These are phyloP conservation scores for Lactuca sativa DNA, from an alignment of 129 eudicot species.

Conservation along the genomic window DNA sequence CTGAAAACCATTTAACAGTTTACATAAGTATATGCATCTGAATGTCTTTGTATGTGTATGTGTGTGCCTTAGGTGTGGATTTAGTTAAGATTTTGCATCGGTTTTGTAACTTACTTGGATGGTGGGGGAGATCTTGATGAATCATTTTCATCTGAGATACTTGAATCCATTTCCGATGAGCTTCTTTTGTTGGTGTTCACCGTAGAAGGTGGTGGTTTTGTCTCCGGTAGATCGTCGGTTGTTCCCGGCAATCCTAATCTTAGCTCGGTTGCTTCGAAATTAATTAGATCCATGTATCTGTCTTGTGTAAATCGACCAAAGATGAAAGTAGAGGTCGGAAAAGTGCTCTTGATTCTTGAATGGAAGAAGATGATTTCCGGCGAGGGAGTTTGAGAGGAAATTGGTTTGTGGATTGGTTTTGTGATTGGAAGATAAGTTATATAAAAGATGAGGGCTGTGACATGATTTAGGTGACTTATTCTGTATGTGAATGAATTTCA, in stretches of 20 bases:
- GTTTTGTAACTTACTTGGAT: conserved; percentile 55
- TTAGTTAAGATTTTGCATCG: conserved; percentile 20
- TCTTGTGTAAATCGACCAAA: conserved; percentile 3
- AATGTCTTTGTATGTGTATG: background rate
- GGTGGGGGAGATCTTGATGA: conserved; percentile 47
- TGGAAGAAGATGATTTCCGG: conserved; percentile 13
- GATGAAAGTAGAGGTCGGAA: background rate
- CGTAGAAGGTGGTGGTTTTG: conserved; percentile 13
- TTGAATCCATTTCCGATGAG: conserved; percentile 49
- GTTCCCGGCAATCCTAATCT: conserved; percentile 69
- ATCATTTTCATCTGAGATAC: conserved; percentile 30
- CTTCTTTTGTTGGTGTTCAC: conserved; percentile 52
- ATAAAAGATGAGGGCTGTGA: conserved; percentile 36
- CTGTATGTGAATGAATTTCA: conserved; percentile 53
- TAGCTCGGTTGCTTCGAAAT: conserved; percentile 59
- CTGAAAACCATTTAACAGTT: conserved; percentile 37
- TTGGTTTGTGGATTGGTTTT: conserved; percentile 30
- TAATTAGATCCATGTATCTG: conserved; percentile 42
- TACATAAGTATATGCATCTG: conserved; percentile 10
- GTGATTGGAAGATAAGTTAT: conserved; percentile 32
- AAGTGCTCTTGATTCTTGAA: conserved; percentile 7
- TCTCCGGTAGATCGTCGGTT: conserved; percentile 41
- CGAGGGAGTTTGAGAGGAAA: conserved; percentile 10
- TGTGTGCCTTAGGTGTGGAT: background rate
- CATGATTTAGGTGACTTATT: conserved; percentile 53